phyloP scores from a whole-genome alignment of 2,329 filamentous ascomycete species.

The Blumeria hordei region DNA sequence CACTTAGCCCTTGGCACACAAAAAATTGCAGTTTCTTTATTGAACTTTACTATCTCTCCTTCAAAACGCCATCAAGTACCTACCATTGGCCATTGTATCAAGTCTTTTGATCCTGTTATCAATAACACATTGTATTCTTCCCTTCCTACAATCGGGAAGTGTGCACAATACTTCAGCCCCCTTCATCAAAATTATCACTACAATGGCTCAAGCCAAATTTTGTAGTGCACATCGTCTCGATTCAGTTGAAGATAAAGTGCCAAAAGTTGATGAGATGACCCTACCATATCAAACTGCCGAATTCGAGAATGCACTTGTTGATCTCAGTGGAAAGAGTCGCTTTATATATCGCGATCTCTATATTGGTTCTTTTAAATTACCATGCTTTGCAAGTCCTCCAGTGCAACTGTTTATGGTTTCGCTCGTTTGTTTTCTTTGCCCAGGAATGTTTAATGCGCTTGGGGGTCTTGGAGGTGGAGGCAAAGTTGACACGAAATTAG shows the following conservation, averaged over 20 bases:
- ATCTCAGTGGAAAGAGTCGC: not conserved
- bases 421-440: constrained; percentile 46
- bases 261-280: not conserved
- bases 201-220: too few species aligned
- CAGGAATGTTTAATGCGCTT: constrained; percentile 49
- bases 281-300: not conserved
- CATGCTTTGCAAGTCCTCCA: constrained; percentile 22
- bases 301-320: not conserved
- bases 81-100: too few species aligned
- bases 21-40: too few species aligned
- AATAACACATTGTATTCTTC: too few species aligned
- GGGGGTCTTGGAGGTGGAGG: constrained; percentile 40
- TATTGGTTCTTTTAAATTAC: not conserved
- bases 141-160: too few species aligned
- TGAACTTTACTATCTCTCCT: too few species aligned
- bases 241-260: not conserved
- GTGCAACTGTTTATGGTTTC: constrained; percentile 48
- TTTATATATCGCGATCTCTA: not conserved
- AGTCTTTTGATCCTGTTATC: too few species aligned
- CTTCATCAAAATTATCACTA: too few species aligned
- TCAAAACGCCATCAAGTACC: too few species aligned
- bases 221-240: too few species aligned
- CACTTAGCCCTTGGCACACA: too few species aligned
- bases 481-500: constrained; percentile 24
- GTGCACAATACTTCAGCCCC: too few species aligned